Percentiles rank a stretch among this genome's conserved stretches.
Evolutionary conservation across 129 eudicot species (phyloP).

Genomic region (Solidago caesia): DNA sequence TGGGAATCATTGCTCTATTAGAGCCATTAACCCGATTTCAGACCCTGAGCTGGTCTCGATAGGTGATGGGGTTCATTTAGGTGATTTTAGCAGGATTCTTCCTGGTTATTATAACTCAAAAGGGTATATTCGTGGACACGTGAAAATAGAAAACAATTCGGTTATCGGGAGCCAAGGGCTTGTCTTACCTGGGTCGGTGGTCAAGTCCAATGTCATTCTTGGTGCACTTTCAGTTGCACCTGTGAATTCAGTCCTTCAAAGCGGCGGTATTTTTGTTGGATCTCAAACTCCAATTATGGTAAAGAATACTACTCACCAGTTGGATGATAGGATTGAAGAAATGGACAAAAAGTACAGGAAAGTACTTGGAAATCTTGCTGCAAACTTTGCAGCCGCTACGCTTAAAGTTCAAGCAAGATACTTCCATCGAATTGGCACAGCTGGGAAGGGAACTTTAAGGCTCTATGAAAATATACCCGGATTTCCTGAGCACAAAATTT

Average conservation of each 20-base stretch:
- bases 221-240: conserved; percentile 58
- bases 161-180: conserved; percentile 44
- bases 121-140: conserved; percentile 32
- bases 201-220: conserved; percentile 43
- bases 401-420: conserved; percentile 49
- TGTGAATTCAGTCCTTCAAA: conserved; percentile 37
- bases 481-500: conserved; percentile 43
- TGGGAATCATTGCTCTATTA: conserved; percentile 46
- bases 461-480: conserved; percentile 37
- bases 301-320: conserved; percentile 24
- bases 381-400: conserved; percentile 53
- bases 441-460: conserved; percentile 49
- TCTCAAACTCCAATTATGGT: conserved; percentile 47
- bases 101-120: conserved; percentile 31
- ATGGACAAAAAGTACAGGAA: conserved; percentile 41
- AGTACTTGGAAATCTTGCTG: conserved; percentile 60
- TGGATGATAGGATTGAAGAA: conserved; percentile 46
- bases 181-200: conserved; percentile 41
- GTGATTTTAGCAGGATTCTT: conserved; percentile 45
- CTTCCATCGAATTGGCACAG: conserved; percentile 61
- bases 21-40: conserved; percentile 43
- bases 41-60: conserved; percentile 35
- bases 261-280: conserved; percentile 51
- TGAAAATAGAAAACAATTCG: conserved; percentile 38
- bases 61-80: conserved; percentile 47